phyloP scores from a whole-genome alignment of 2,329 filamentous ascomycete genomes.

The Aspergillus texensis region DNA sequence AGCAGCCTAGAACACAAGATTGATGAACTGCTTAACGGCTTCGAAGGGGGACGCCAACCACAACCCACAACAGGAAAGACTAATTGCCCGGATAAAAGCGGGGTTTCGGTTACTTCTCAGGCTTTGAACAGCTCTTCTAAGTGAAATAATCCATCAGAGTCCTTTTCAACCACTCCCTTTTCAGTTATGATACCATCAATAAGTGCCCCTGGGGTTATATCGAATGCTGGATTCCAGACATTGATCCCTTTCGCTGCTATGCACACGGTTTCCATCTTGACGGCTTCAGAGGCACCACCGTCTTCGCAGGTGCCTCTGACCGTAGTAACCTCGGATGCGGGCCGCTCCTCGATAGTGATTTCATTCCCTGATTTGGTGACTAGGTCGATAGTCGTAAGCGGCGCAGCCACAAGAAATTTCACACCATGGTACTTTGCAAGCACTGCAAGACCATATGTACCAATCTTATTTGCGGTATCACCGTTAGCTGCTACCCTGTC shows the following conservation, averaged over 20 bases:
- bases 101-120: slow-evolving; percentile 8
- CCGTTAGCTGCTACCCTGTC: slow-evolving; percentile 95
- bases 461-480: slow-evolving; percentile 98
- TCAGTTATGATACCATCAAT: slow-evolving; percentile 97
- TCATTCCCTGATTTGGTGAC: slow-evolving; percentile 73
- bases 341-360: slow-evolving; percentile 90
- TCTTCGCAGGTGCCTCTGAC: slow-evolving; percentile 76
- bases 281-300: slow-evolving; percentile 51
- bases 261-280: slow-evolving; percentile 65
- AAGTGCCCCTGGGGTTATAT: slow-evolving; percentile 83
- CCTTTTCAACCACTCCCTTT: slow-evolving; percentile 81
- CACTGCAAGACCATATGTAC: slow-evolving; percentile 91
- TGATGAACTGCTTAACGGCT: slow-evolving; percentile 16
- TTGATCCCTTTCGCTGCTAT: slow-evolving; percentile 75
- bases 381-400: slow-evolving; percentile 90
- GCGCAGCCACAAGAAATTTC: slow-evolving; percentile 93
- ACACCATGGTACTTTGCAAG: slow-evolving; percentile 83
- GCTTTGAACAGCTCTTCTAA: slow-evolving; percentile 42
- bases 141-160: slow-evolving; percentile 68
- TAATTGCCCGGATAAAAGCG: not conserved
- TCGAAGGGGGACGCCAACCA: slow-evolving; percentile 2
- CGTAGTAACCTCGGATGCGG: slow-evolving; percentile 78
- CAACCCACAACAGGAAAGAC: not conserved
- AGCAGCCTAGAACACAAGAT: slow-evolving; percentile 59
- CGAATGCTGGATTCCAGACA: slow-evolving; percentile 97